Percentiles rank a stretch among this genome's conserved stretches.
phyloP scores from a whole-genome alignment of 768 basidiomycete genomes.

The Calocera viscosa region DNA sequence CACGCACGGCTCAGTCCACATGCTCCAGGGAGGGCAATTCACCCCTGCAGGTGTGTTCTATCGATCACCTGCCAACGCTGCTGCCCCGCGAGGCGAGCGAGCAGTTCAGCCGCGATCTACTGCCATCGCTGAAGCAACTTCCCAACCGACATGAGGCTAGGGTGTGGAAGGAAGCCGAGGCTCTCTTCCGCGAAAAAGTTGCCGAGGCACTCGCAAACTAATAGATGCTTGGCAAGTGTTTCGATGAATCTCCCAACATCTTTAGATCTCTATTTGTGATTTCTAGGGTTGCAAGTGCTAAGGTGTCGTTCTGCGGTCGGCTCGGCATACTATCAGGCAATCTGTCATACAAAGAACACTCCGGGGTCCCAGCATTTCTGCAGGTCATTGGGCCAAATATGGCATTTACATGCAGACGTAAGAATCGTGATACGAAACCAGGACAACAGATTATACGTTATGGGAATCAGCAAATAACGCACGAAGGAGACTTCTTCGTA shows the following conservation, averaged over 20 bases:
- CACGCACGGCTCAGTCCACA: slow-evolving; percentile 6
- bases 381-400: not conserved
- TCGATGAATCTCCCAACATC: too few relatives aligned
- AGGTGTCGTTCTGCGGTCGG: too few relatives aligned
- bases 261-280: too few relatives aligned
- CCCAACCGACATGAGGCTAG: slow-evolving; percentile 51
- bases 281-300: too few relatives aligned
- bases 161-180: slow-evolving; percentile 84
- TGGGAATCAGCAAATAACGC: slow-evolving; percentile 5
- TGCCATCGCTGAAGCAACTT: slow-evolving; percentile 71
- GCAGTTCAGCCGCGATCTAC: slow-evolving; percentile 79
- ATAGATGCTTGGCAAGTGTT: not conserved
- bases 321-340: too few relatives aligned
- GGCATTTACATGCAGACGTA: slow-evolving; percentile 7
- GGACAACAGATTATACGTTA: not conserved
- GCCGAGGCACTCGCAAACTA: slow-evolving; percentile 33
- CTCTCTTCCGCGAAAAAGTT: slow-evolving; percentile 59
- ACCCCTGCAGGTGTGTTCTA: slow-evolving; percentile 74
- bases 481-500: slow-evolving; percentile 1
- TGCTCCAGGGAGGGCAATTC: slow-evolving; percentile 45
- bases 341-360: too few relatives aligned
- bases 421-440: not conserved
- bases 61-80: slow-evolving; percentile 92
- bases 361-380: too few relatives aligned
- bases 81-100: slow-evolving; percentile 94